Conservation (phyloP, 768 basidiomycete genomes). For the Gyrodon lividus region DNA sequence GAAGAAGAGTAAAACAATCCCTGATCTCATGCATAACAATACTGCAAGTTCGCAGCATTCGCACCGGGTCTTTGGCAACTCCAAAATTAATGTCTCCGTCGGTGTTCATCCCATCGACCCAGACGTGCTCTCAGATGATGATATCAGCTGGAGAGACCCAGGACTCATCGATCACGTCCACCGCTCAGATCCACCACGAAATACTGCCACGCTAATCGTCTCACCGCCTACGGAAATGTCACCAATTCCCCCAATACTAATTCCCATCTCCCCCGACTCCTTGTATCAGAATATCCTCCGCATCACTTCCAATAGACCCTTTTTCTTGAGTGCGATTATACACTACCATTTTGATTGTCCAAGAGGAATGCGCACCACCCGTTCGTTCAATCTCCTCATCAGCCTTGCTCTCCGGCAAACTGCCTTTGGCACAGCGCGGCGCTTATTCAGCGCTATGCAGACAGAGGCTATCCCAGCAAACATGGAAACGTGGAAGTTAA, state of each 20-base stretch:
- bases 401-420: conserved; percentile 50
- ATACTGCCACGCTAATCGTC: conserved; percentile 3
- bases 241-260: conserved; percentile 18
- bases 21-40: background rate
- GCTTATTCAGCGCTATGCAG: conserved; percentile 50
- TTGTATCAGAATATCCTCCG: conserved; percentile 35
- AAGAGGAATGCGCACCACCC: conserved; percentile 34
- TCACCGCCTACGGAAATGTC: conserved; percentile 1
- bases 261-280: conserved; percentile 30
- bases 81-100: background rate
- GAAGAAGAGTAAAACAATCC: background rate
- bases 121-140: conserved; percentile 23
- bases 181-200: conserved; percentile 6
- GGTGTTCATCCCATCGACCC: conserved; percentile 17
- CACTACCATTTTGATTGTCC: conserved; percentile 30
- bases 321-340: conserved; percentile 14
- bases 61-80: background rate
- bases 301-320: conserved; percentile 19
- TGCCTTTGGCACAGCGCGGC: conserved; percentile 44
- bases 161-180: conserved; percentile 12
- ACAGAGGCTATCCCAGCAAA: conserved; percentile 41
- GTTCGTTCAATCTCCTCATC: conserved; percentile 46
- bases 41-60: background rate
- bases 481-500: conserved; percentile 55
- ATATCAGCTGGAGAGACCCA: conserved; percentile 27